Evolutionary conservation across 495 filamentous ascomycete species (phyloP).

Genomic region (Podospora comata): DNA sequence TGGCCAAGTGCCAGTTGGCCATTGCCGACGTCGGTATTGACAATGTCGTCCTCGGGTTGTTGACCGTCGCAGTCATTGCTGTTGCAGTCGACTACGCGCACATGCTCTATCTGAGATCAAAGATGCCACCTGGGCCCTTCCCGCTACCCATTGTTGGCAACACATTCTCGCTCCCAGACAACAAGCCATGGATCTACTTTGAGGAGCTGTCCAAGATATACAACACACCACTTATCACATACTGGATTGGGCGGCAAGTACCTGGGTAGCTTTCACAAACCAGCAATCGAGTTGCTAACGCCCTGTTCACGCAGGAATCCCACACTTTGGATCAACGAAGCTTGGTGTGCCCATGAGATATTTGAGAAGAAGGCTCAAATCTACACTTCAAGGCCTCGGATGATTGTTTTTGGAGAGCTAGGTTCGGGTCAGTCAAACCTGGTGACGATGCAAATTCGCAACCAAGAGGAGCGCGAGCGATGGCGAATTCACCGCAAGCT

Average conservation of each 20-base stretch:
- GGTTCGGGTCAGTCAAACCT: constrained; percentile 57
- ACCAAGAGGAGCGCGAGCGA: constrained; percentile 51
- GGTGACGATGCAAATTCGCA: constrained; percentile 53
- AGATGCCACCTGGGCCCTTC: constrained; percentile 59
- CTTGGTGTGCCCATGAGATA: constrained; percentile 54
- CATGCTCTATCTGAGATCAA: constrained; percentile 48
- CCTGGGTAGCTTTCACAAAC: too few species aligned
- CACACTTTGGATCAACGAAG: constrained; percentile 64
- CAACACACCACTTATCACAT: constrained; percentile 56
- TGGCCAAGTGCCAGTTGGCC: constrained; percentile 24
- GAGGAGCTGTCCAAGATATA: constrained; percentile 55
- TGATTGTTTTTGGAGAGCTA: constrained; percentile 60
- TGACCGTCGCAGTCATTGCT: constrained; percentile 31
- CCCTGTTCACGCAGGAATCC: constrained; percentile 43
- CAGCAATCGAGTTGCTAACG: not conserved
- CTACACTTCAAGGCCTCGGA: constrained; percentile 52
- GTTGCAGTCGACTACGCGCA: constrained; percentile 47
- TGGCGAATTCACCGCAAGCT: constrained; percentile 62
- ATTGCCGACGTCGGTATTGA: constrained; percentile 10
- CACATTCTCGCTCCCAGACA: constrained; percentile 56
- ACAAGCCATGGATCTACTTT: constrained; percentile 64
- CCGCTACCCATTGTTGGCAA: constrained; percentile 52
- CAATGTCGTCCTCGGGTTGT: constrained; percentile 25
- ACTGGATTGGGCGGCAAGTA: constrained; percentile 55
- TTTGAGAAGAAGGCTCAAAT: constrained; percentile 57